Percentiles rank a stretch among this genome's conserved stretches.
Conservation (phyloP, 805 yeast genomes). For the Pachysolen tannophilus region DNA sequence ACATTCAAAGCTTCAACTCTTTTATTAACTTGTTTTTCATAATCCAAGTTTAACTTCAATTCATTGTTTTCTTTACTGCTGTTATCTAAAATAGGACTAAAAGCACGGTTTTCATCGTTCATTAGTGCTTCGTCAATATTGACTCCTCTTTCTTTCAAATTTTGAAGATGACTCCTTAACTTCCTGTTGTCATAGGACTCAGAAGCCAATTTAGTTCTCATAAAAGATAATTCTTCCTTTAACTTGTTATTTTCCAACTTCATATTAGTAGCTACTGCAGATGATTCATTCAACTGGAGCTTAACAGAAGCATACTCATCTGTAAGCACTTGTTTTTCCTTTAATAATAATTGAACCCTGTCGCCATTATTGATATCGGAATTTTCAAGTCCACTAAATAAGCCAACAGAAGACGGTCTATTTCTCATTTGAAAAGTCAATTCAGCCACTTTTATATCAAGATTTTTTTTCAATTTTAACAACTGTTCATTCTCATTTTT, state of each 20-base stretch:
- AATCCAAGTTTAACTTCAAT: constrained; percentile 9
- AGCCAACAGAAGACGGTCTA: constrained; percentile 6
- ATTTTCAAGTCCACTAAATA: constrained; percentile 9
- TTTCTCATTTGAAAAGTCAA: constrained; percentile 20
- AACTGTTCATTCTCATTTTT: constrained; percentile 26
- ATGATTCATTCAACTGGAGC: constrained; percentile 42
- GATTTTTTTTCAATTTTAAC: constrained; percentile 20
- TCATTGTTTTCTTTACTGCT: constrained; percentile 2
- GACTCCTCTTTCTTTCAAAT: constrained; percentile 15
- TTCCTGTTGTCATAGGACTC: constrained; percentile 52
- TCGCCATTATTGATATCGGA: too few species aligned
- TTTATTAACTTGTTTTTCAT: constrained; percentile 22
- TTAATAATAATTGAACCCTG: too few species aligned
- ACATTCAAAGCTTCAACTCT: constrained; percentile 23
- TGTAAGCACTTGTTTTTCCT: too few species aligned
- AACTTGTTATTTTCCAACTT: constrained; percentile 18
- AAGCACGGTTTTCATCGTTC: background rate
- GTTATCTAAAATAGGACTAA: background rate
- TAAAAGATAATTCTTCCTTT: constrained; percentile 47
- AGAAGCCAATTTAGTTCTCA: constrained; percentile 60
- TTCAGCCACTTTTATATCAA: constrained; percentile 24
- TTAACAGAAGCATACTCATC: constrained; percentile 41
- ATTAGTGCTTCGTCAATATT: background rate
- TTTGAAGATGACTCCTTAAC: constrained; percentile 32
- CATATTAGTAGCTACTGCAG: constrained; percentile 4